Base-by-base conservation (phyloP, 345 rosid species). In the Aegle marmelos region DNA sequence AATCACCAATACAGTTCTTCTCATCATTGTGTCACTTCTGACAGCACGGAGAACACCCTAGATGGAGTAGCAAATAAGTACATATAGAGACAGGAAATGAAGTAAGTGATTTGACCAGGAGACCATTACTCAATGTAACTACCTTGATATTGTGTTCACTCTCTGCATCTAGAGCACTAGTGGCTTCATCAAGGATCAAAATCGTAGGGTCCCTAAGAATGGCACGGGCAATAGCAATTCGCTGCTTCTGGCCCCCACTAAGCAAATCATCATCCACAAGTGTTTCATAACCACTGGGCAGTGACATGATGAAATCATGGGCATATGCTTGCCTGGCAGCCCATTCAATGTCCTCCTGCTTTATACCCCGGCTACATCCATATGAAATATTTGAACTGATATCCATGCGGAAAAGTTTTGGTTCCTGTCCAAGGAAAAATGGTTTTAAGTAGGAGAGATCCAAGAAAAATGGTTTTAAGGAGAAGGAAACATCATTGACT, bases 241-340 rank as follows among this genome's bases (percentile, higher is more conserved):
- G 86, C 87, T 95, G 99, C 89, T 93, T 95, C 85, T 95, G 99
- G 39, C 98, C 98, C 73, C 99, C 99, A 56, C 99, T 95, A 31
- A 93, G 99, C 88, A 93, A 81, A 86, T 92, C 99, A 88, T 95
- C 98, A 81, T 95, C 99, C 45, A 95, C 93, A 5, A 89, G 79
- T 16, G 99, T 93, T 72, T 89, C 82, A 79, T 95, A 95, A 73
- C 98, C 99, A 84, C 86, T 78, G 71, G 99, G 98, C 70, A 95
- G 93, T 48, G 91, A 86, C 65, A 84, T 76, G 86, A 95, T 95
- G 88, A 95, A 95, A 68, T 92, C 97, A 81, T 93, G 98, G 48
- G 98, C 99, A 69, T 89, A 91, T 33, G 99, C 98, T 79, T 89
- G 94, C 89, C 87, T 92, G 75, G 98, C 98, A 9, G 99, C 99